Evolutionary conservation across 2,329 filamentous ascomycete species (phyloP), one percentile per base, ranked within the genome.

Genomic region (Xylaria sp.): DNA sequence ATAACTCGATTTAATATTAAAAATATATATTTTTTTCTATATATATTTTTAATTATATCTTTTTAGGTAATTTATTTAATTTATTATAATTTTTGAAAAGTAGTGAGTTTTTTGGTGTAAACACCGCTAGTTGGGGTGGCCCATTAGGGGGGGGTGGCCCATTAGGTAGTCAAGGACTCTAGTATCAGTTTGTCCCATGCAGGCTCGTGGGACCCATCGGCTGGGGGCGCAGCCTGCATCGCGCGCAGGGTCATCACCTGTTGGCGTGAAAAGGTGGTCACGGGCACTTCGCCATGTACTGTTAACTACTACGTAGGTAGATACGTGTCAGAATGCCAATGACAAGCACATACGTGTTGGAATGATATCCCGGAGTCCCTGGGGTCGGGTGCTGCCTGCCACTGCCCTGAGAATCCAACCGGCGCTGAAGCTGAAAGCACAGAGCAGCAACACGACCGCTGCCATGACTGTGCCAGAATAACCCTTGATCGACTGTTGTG

Each of bases 111-210:
- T n/a, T n/a, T n/a, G n/a, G n/a, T n/a, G n/a, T n/a, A n/a, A n/a
- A n/a, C n/a, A n/a, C n/a, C n/a, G n/a, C n/a, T n/a, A n/a, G n/a
- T n/a, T n/a, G n/a, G n/a, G n/a, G n/a, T n/a, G n/a, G n/a, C n/a
- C n/a, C n/a, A n/a, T n/a, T n/a, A n/a, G n/a, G n/a, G n/a, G n/a
- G n/a, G n/a, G n/a, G n/a, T n/a, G n/a, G n/a, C n/a, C n/a, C n/a
- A n/a, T n/a, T n/a, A n/a, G n/a, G n/a, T n/a, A n/a, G n/a, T n/a
- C n/a, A n/a, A n/a, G n/a, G n/a, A n/a, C n/a, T n/a, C n/a, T 40
- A 33, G 49, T 5, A 52, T 52, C 1, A 52, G 49, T 17, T 52
- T 28, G 35, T 52, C 49, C 49, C 49, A 52, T 40, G 49, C 49
- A 52, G 49, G 33, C 12, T 52, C 49, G 21, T 52, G 49, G 9